These are phyloP conservation scores for Coprinellus aureogranulatus DNA, from an alignment of 768 basidiomycete species.

Conservation along the genomic window DNA sequence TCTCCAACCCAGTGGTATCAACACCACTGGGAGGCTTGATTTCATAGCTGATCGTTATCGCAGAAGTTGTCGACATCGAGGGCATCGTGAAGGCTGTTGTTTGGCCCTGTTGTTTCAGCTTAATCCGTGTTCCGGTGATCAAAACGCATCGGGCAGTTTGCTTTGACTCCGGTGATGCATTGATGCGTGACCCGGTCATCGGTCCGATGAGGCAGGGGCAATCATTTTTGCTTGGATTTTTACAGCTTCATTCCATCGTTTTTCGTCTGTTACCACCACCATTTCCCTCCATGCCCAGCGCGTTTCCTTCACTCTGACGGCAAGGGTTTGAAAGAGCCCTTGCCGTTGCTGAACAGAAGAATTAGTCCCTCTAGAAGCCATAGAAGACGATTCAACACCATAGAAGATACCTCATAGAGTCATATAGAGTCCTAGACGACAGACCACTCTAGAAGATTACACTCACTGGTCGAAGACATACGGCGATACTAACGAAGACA, in stretches of 20 bases:
- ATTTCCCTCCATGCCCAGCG: background rate
- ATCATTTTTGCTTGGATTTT: slow-evolving; percentile 4
- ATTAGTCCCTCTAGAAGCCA: slow-evolving; percentile 11
- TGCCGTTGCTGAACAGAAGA: slow-evolving; percentile 19
- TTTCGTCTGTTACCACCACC: slow-evolving; percentile 10
- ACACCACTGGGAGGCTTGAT: slow-evolving; percentile 39
- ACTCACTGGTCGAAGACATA: background rate
- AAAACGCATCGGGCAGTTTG: no score
- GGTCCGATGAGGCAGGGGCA: background rate
- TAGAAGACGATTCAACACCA: slow-evolving; percentile 20
- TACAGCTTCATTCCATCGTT: slow-evolving; percentile 12
- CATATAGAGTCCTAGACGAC: slow-evolving; percentile 2
- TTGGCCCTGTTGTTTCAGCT: slow-evolving; percentile 17
- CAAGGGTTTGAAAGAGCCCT: slow-evolving; percentile 40
- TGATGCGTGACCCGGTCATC: no score
- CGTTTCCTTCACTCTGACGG: slow-evolving; percentile 39
- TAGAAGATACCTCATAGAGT: slow-evolving; percentile 10
- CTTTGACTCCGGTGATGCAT: slow-evolving; percentile 1
- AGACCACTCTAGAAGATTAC: slow-evolving; percentile 8
- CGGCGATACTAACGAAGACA: background rate
- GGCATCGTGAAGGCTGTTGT: slow-evolving; percentile 20
- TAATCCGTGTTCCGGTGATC: background rate
- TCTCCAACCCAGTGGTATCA: slow-evolving; percentile 13
- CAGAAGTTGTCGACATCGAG: slow-evolving; percentile 1
- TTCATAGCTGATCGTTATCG: slow-evolving; percentile 40